Evolutionary conservation across 2,329 filamentous ascomycete genomes (phyloP), one percentile per base, ranked within the genome.

Genomic region (Lachnum nothofagi): DNA sequence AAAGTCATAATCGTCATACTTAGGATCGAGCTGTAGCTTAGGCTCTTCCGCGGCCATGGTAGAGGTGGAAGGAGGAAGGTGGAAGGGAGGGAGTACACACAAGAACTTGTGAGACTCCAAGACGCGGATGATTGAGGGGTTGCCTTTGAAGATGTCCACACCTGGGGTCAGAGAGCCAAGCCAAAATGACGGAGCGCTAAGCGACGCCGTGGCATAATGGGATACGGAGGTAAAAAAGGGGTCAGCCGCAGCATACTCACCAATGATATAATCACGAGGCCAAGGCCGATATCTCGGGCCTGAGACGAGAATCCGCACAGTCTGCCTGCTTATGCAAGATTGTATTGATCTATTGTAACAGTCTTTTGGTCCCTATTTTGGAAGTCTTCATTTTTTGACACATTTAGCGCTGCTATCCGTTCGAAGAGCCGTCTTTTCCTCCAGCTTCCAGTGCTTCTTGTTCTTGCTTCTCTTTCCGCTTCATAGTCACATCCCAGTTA

Each of bases 401-500:
- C 24, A 44, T 37, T 42, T 44, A 31, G 24, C 6, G 8, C n/a
- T 25, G 33, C 57, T 51, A 65, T 33, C 63, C 63, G 51, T 65
- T 65, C 17, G 63, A 57, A 22, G 60, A 59, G 12, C 62, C 61
- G 45, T 58, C 58, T 56, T 65, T 67, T 39, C 62, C 64, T 37
- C 52, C 53, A 25, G 60, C 61, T 52, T 65, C 65, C 35, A 60
- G 51, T 4, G 59, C 63, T 17, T 69, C 82, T 54, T 82, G 79
- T 33, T 85, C 83, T 3, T 71, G 75, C 68, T 90, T 93, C 53
- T 95, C 90, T 74, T 95, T 96, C 60, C 93, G 78, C 71, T 94
- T 88, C 74, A 95, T 88, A 37, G 91, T 88, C 4, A 98, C 90
- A 64, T 98, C 93, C 91, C 93, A 97, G 70, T 98, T 98, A 70